Evolutionary conservation across 1,284 basidiomycete genomes (phyloP).

Genomic region (Ceratobasidium sp.): DNA sequence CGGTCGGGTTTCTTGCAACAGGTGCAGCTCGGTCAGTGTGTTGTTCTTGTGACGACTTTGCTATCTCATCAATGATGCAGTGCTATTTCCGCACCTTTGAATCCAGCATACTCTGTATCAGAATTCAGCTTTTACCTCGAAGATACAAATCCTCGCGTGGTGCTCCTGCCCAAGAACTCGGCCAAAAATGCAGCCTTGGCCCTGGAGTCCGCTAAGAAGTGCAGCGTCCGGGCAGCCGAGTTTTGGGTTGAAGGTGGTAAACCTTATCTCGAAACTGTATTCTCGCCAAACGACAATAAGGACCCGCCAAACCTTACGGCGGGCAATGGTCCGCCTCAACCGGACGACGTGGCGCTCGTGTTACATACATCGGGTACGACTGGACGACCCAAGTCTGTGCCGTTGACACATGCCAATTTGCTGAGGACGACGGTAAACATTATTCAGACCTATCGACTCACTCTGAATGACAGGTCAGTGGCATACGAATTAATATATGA

Average conservation of each 20-base stretch:
- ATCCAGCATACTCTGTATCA: constrained; percentile 44
- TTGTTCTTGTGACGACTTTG: background rate
- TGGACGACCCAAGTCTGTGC: constrained; percentile 66
- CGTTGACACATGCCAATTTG: constrained; percentile 64
- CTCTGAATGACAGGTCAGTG: constrained; percentile 42
- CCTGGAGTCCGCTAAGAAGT: constrained; percentile 43
- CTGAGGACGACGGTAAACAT: constrained; percentile 67
- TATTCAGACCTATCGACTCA: constrained; percentile 64
- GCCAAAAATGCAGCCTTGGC: constrained; percentile 42
- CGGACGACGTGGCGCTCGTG: constrained; percentile 62
- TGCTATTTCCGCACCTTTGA: constrained; percentile 47
- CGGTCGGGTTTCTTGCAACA: constrained; percentile 45
- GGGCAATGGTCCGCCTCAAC: constrained; percentile 43
- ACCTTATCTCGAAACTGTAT: constrained; percentile 42
- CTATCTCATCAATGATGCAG: constrained; percentile 34
- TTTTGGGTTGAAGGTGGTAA: constrained; percentile 40
- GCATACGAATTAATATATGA: background rate
- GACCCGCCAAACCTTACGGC: constrained; percentile 26
- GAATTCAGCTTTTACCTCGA: constrained; percentile 47
- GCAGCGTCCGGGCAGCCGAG: constrained; percentile 41
- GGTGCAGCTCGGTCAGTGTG: constrained; percentile 44
- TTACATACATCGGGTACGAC: constrained; percentile 72
- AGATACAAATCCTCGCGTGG: constrained; percentile 46
- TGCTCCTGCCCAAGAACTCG: constrained; percentile 44
- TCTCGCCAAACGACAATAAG: constrained; percentile 31